Evolutionary conservation across 805 yeast species (phyloP).

Genomic region (Kurtzmaniella fragi): DNA sequence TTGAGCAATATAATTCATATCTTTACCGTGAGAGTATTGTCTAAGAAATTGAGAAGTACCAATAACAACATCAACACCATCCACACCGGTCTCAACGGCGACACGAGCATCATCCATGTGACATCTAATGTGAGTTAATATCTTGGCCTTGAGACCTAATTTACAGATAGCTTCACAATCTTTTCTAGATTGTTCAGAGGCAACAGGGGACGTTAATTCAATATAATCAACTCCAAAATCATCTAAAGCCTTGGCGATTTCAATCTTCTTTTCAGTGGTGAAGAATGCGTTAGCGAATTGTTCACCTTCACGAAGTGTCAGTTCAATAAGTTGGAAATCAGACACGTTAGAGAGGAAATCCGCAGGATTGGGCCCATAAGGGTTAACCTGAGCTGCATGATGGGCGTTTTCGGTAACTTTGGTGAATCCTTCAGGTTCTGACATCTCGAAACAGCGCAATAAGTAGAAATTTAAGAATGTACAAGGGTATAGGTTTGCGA

Average conservation of each 20-base stretch:
- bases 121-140: constrained; percentile 94
- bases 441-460: not conserved
- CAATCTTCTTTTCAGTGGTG: constrained; percentile 89
- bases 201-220: constrained; percentile 96
- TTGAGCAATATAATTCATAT: constrained; percentile 96
- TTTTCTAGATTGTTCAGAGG: constrained; percentile 84
- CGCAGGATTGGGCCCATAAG: constrained; percentile 94
- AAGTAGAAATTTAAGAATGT: too few species aligned
- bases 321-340: constrained; percentile 86
- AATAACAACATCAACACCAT: constrained; percentile 97
- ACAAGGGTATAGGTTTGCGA: too few species aligned
- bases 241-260: constrained; percentile 94
- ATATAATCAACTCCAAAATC: constrained; percentile 98
- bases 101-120: constrained; percentile 98
- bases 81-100: constrained; percentile 98
- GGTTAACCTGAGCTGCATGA: constrained; percentile 41
- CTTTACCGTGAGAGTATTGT: constrained; percentile 95
- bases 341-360: constrained; percentile 88
- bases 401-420: constrained; percentile 32
- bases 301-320: constrained; percentile 96
- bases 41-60: constrained; percentile 95
- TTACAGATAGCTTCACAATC: constrained; percentile 99
- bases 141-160: constrained; percentile 91
- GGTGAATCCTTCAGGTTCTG: constrained; percentile 26
- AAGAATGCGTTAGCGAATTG: constrained; percentile 98